A percentile compares a stretch with the other conserved stretches of the same genome.
phyloP scores from a whole-genome alignment of 352 stramenopile genomes.

The Thalassiosira livingstoniorum region DNA sequence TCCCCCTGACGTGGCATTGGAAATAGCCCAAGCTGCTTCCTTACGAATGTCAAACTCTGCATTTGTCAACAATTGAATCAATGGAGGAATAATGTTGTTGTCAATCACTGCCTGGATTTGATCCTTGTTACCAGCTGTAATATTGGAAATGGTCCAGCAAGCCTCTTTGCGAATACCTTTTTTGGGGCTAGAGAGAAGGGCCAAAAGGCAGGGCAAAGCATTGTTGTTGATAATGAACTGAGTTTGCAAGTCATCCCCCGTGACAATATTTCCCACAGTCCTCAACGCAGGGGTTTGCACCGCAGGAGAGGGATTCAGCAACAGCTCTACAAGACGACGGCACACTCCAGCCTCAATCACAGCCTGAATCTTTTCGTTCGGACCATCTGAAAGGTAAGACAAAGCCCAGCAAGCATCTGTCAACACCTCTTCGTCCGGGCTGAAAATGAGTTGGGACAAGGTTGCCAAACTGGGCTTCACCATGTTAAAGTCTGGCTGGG shows the following conservation, averaged over 20 bases:
- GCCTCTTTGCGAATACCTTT: constrained; percentile 99
- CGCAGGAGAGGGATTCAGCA: constrained; percentile 91
- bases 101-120: constrained; percentile 99
- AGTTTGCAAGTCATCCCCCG: constrained; percentile 98
- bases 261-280: constrained; percentile 99
- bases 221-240: constrained; percentile 99
- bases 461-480: constrained; percentile 94
- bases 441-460: constrained; percentile 96
- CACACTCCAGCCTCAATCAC: constrained; percentile 97
- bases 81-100: constrained; percentile 95
- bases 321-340: constrained; percentile 95
- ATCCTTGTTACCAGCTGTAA: constrained; percentile 98
- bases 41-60: constrained; percentile 99
- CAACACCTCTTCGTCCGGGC: constrained; percentile 97
- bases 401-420: constrained; percentile 99
- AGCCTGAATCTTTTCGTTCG: constrained; percentile 99
- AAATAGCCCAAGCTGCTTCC: constrained; percentile 98
- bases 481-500: constrained; percentile 95
- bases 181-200: constrained; percentile 93
- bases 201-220: constrained; percentile 94
- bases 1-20: constrained; percentile 96
- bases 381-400: constrained; percentile 97
- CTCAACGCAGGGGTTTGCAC: constrained; percentile 97
- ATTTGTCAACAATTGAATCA: constrained; percentile 96
- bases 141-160: constrained; percentile 99